Evolutionary conservation across 176 grass and related monocot species (phyloP).

Genomic region (Chrysopogon serrulatus): DNA sequence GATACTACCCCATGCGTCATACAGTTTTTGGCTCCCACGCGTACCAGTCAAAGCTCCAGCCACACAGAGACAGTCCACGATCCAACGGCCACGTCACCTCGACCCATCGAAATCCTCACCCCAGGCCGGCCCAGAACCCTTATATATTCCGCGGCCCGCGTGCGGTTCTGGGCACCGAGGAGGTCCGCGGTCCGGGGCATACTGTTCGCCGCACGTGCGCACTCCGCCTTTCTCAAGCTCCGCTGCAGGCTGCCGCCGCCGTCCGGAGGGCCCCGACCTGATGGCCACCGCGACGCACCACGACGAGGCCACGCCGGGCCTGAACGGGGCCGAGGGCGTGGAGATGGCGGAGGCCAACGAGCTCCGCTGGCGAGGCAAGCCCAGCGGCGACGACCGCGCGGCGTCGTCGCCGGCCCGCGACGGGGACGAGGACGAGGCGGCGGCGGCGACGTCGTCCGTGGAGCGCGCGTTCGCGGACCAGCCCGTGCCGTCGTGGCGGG

Average conservation of each 20-base stretch:
- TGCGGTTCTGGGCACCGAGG: neutral
- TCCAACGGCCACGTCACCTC: neutral
- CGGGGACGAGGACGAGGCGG: neutral
- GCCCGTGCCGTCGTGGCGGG: slow-evolving; percentile 51
- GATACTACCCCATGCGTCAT: neutral
- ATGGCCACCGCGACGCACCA: slow-evolving; percentile 6
- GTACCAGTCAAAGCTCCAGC: no score
- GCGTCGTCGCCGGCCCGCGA: neutral
- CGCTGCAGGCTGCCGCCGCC: neutral
- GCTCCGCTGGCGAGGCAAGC: slow-evolving; percentile 29
- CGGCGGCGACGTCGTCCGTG: neutral
- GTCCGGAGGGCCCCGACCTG: neutral
- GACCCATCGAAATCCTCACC: neutral
- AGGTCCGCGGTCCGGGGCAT: no score
- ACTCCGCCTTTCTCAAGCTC: neutral
- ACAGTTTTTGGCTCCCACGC: no score
- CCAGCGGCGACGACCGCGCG: neutral
- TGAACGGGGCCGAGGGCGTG: slow-evolving; percentile 13
- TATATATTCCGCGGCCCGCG: neutral
- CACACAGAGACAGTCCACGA: no score
- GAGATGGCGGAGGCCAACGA: slow-evolving; percentile 36
- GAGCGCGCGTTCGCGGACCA: slow-evolving; percentile 40
- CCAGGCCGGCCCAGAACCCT: neutral
- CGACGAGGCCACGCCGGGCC: neutral
- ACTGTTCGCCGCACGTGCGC: neutral